These are phyloP conservation scores for Nemania serpens DNA, from an alignment of 2,329 filamentous ascomycete species.

Conservation along the genomic window DNA sequence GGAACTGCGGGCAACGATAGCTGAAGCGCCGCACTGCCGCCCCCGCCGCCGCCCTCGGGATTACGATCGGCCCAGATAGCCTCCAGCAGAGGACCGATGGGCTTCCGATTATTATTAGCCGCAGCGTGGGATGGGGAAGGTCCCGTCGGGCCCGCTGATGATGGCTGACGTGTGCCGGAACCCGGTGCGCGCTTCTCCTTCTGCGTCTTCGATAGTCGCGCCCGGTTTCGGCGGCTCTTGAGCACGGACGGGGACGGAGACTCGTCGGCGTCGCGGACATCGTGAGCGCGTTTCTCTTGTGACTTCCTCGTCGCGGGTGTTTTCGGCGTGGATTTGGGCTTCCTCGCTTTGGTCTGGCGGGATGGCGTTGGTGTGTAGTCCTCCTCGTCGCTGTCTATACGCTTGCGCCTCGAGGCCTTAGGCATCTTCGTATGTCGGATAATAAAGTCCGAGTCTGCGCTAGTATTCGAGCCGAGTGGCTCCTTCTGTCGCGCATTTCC, in stretches of 20 bases:
- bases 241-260: neutral
- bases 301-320: neutral
- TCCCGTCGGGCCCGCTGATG: neutral
- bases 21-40: neutral
- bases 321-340: neutral
- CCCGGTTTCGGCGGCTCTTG: neutral
- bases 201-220: neutral
- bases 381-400: neutral
- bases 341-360: neutral
- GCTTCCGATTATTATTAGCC: neutral
- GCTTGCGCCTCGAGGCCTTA: neutral
- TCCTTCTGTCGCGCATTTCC: neutral
- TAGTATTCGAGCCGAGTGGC: neutral
- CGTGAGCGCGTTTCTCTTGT: neutral
- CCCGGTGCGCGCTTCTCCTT: neutral
- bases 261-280: too few relatives aligned
- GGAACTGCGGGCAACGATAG: neutral
- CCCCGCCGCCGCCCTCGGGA: too few relatives aligned
- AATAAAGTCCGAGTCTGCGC: neutral
- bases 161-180: neutral
- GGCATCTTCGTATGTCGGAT: neutral
- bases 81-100: constrained; percentile 1
- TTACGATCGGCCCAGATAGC: neutral
- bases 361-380: constrained; percentile 2
- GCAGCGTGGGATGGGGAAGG: neutral